These are phyloP conservation scores for Colletotrichum limetticola DNA, from an alignment of 2,329 filamentous ascomycete species.

Conservation along the genomic window DNA sequence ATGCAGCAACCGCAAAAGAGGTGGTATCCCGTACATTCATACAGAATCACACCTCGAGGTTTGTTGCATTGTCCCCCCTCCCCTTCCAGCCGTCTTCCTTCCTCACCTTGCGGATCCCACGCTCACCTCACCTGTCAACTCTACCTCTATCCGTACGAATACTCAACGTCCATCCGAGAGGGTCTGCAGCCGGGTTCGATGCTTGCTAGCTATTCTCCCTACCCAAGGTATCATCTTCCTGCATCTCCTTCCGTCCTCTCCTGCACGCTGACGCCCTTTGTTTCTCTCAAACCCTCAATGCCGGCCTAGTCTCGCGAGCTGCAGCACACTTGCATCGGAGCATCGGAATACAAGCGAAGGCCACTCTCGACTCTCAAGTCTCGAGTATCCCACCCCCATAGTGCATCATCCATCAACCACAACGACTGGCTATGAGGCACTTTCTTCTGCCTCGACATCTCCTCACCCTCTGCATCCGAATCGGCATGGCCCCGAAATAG, in stretches of 20 bases:
- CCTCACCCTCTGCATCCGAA: neutral
- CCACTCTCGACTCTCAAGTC: neutral
- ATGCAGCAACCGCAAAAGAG: neutral
- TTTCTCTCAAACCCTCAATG: neutral
- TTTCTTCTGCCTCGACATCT: neutral
- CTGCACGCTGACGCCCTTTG: slow-evolving; percentile 14
- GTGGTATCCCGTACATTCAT: slow-evolving; percentile 4
- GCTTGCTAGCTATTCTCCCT: slow-evolving; percentile 7
- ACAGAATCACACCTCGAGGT: neutral
- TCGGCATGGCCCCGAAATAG: neutral
- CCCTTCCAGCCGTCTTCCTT: neutral
- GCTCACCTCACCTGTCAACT: slow-evolving; percentile 14
- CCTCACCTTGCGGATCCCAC: neutral
- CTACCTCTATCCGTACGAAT: neutral
- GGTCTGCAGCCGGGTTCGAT: neutral
- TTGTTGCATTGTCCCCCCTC: neutral
- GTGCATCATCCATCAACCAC: neutral
- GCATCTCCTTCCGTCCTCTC: slow-evolving; percentile 21
- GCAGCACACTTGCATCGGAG: slow-evolving; percentile 19
- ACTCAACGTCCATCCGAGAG: neutral
- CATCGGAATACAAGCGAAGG: neutral
- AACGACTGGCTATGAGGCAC: neutral
- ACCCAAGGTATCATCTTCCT: neutral
- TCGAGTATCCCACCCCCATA: neutral
- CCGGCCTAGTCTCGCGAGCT: slow-evolving; percentile 16